These are phyloP conservation scores for Globisporangium mamillatum DNA, from an alignment of 352 stramenopile genomes.

Conservation along the genomic window DNA sequence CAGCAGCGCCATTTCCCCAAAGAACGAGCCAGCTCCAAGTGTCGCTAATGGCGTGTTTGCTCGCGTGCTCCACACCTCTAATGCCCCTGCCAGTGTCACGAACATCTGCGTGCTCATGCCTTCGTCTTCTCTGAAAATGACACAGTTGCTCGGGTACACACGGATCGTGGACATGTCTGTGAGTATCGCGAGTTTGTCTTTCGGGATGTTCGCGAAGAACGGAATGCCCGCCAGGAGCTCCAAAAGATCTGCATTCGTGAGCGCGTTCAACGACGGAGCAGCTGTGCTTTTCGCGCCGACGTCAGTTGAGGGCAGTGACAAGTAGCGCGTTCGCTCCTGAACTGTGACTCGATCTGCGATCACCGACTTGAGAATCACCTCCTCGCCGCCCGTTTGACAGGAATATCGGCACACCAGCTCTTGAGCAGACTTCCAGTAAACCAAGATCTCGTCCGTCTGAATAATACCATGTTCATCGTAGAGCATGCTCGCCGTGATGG, in stretches of 20 bases:
- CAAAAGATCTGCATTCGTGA: conserved; percentile 70
- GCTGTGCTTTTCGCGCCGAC: conserved; percentile 23
- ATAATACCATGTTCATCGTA: conserved; percentile 29
- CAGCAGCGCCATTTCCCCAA: conserved; percentile 78
- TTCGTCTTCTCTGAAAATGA: conserved; percentile 77
- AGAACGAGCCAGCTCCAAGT: conserved; percentile 68
- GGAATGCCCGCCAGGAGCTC: conserved; percentile 58
- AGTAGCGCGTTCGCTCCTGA: conserved; percentile 37
- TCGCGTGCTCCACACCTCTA: conserved; percentile 65
- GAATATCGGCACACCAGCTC: conserved; percentile 71
- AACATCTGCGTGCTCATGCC: conserved; percentile 80
- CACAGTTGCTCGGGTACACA: conserved; percentile 60
- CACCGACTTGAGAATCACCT: conserved; percentile 62
- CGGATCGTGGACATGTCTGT: conserved; percentile 79
- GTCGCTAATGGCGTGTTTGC: conserved; percentile 45
- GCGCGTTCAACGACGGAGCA: conserved; percentile 48
- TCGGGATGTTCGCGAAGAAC: conserved; percentile 65
- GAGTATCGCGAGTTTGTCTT: conserved; percentile 53
- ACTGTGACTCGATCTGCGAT: conserved; percentile 49
- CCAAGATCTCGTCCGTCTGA: conserved; percentile 43
- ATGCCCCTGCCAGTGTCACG: conserved; percentile 56
- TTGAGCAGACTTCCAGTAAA: conserved; percentile 59
- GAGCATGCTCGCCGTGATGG: conserved; percentile 17
- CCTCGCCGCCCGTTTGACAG: conserved; percentile 47
- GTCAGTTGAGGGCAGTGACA: conserved; percentile 33